Evolutionary conservation across 2,329 filamentous ascomycete species (phyloP), one percentile per base, ranked within the genome.

Genomic region (Daldinia sp.): DNA sequence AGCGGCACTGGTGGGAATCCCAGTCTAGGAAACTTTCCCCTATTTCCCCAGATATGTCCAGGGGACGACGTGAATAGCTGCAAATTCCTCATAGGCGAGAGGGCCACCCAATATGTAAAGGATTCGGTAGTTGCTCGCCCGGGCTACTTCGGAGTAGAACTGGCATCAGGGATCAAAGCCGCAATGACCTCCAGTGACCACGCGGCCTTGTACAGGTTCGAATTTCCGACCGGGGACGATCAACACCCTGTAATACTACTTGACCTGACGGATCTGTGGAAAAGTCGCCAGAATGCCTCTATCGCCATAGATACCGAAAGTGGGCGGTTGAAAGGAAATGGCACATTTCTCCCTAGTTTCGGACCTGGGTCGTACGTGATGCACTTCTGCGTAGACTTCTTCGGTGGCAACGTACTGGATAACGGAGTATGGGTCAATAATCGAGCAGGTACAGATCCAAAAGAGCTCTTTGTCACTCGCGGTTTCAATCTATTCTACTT

Each of bases 161-260:
- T 90, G 37, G 78, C 73, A 6, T 84, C 82, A 6, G 81, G 82
- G 0, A 79, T 90, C 32, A 78, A 78, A 25, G 82, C 84, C 0
- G 83, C 88, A 61, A 87, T 87, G 82, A 87, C 87, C 0, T 81
- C 83, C 3, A 82, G 85, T 1, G 85, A 88, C 41, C 85, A 83
- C 58, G 86, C 86, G 1, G 85, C 86, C 2, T 71, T 90, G n/a
- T 89, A 88, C 70, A 79, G 81, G 3, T 87, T 90, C 65, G 82
- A 79, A 0, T 89, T 88, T 63, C 82, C 85, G 19, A 61, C 58
- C 57, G 49, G 53, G 17, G 39, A 69, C 13, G 47, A 43, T 4
- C 61, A 64, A 21, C 75, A 77, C 19, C 86, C 87, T 0, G 74
- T 89, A 6, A 79, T 90, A 11, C 72, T 89, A 4, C 78, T 87